Conservation (phyloP, 129 eudicot genomes). For the Sambucus nigra region DNA sequence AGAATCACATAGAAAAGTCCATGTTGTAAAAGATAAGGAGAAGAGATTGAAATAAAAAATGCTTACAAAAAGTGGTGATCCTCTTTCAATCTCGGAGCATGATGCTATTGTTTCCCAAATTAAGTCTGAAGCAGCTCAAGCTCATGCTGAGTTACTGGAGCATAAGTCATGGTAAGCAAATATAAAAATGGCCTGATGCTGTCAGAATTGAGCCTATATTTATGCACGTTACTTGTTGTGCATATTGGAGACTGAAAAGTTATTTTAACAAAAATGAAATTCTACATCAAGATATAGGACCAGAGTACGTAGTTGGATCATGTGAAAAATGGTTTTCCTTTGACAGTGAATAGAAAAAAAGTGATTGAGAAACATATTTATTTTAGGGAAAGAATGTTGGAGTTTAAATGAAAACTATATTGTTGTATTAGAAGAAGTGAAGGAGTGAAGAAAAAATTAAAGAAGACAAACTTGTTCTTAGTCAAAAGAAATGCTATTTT, state of each 20-base stretch:
- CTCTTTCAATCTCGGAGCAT: slow-evolving; percentile 53
- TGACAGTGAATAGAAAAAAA: slow-evolving; percentile 44
- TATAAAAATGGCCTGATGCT: slow-evolving; percentile 44
- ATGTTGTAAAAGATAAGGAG: slow-evolving; percentile 55
- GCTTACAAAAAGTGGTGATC: slow-evolving; percentile 47
- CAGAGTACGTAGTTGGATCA: slow-evolving; percentile 25
- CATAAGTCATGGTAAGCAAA: slow-evolving; percentile 28
- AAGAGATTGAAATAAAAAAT: slow-evolving; percentile 51
- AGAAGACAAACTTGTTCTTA: too few relatives aligned
- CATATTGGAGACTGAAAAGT: slow-evolving; percentile 63
- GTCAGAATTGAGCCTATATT: slow-evolving; percentile 44
- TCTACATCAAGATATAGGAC: slow-evolving; percentile 62
- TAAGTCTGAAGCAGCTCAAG: slow-evolving; percentile 37
- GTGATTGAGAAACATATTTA: slow-evolving; percentile 34
- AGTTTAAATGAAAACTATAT: too few relatives aligned
- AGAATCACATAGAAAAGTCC: slow-evolving; percentile 42
- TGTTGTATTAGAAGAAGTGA: too few relatives aligned
- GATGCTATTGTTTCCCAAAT: slow-evolving; percentile 45
- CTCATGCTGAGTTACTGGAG: slow-evolving; percentile 56
- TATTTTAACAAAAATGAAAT: slow-evolving; percentile 33
- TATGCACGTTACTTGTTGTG: slow-evolving; percentile 35
- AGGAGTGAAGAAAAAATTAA: too few relatives aligned
- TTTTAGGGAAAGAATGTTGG: slow-evolving; percentile 38
- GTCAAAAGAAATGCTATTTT: too few relatives aligned
- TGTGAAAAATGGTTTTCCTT: slow-evolving; percentile 56